phyloP scores from a whole-genome alignment of 495 filamentous ascomycete species.

The Tirmania nivea region DNA sequence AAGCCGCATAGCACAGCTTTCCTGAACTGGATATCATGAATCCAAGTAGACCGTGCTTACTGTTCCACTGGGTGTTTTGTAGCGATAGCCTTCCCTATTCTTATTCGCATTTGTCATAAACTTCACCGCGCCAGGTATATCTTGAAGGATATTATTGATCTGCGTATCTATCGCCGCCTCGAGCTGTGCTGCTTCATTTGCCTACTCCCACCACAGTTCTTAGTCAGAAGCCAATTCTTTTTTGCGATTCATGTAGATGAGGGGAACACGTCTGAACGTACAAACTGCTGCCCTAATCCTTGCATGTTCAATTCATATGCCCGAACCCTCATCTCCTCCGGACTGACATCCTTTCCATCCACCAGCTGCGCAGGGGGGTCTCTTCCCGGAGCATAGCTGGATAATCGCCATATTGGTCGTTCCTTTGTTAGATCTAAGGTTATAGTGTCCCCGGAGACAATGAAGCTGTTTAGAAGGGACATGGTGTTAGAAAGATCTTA shows the following conservation, averaged over 20 bases:
- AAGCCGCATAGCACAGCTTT: too few species aligned
- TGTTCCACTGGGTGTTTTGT: not conserved
- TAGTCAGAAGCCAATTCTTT: too few species aligned
- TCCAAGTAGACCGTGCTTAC: not conserved
- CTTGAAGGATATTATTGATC: conserved; percentile 13
- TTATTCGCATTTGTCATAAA: conserved; percentile 14
- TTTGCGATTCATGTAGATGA: too few species aligned
- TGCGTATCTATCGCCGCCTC: conserved; percentile 3
- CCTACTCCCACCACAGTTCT: too few species aligned
- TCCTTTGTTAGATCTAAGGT: conserved; percentile 12
- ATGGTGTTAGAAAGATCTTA: not conserved
- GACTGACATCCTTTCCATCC: conserved; percentile 18
- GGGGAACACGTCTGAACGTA: too few species aligned
- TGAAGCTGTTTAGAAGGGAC: conserved; percentile 4
- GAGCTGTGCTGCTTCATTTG: not conserved
- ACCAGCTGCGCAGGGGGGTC: conserved; percentile 18
- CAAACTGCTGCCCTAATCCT: conserved; percentile 4
- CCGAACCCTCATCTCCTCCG: conserved; percentile 15
- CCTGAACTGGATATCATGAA: too few species aligned
- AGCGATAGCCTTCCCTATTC: conserved; percentile 4
- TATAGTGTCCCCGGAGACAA: conserved; percentile 13
- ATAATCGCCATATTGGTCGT: conserved; percentile 14
- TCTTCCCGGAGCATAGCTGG: conserved; percentile 19
- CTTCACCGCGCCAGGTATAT: conserved; percentile 13
- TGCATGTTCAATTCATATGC: conserved; percentile 6